Base-by-base conservation (phyloP, 1,284 basidiomycete species). In the Leccinum griseonigrum region DNA sequence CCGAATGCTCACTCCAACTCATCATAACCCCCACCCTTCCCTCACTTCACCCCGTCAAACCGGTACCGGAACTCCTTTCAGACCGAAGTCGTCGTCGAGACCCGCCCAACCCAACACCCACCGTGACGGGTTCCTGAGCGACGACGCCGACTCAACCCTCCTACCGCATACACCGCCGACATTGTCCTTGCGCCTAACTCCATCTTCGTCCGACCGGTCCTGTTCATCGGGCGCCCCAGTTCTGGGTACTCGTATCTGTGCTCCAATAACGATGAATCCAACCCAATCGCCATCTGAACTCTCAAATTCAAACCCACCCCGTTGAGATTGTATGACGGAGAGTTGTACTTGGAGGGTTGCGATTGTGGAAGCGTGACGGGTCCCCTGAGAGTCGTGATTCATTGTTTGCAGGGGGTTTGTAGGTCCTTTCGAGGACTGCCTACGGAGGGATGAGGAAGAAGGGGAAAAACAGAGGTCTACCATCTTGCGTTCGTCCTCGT, bases 371-470 rank as follows among this genome's bases (percentile, higher is more conserved):
- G 81, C 75, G 60, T 92, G 85, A 4, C 93, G 83, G 0, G 79
- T 73, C 53, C 83, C 53, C 83, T 85, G 56, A 89, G 77, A 3
- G 85, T 79, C 9, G 80, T 79, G 52, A 94, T 80, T 28, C 91
- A 84, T 4, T 78, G 73, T 69, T 93, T 26, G 90, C 1, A 94
- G 82, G 1, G 83, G 76, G 59, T 91, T 82, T 13, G 88, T 90
- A 8, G 90, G 87, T 18, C 86, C 82, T 73, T 95, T 93, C 2
- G 92, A 93, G 74, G 95, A 95, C 68, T 88, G 91, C 91, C 91
- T 92, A 64, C 10, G 28, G 14, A 26, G 40, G 4, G 1, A 8
- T 64, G 52, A 65, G 53, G 11, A 46, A 43, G n/a, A 52, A 5
- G 28, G 3, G 3, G 9, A 58, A 31, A 2, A 46, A 77, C 84